Evolutionary conservation across 257 asterid genomes (phyloP).

Genomic region (Ophiorrhiza pumila): DNA sequence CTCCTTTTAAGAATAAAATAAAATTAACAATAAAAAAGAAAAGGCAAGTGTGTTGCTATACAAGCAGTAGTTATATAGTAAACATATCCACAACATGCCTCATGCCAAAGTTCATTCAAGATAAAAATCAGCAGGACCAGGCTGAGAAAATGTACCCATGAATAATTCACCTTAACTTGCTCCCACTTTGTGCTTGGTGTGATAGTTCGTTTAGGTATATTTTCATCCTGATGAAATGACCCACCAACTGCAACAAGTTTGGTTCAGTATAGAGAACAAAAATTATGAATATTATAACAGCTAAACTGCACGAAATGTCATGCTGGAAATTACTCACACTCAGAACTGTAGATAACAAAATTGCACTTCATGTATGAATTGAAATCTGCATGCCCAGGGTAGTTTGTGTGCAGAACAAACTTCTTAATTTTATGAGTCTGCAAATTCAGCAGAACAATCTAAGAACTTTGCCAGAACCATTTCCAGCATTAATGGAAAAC

Average conservation of each 20-base stretch:
- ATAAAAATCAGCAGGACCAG: neutral
- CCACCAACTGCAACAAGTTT: conserved; percentile 41
- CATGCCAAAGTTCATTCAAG: neutral
- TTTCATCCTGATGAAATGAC: conserved; percentile 42
- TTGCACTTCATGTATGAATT: conserved; percentile 84
- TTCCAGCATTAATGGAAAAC: neutral
- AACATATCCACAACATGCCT: neutral
- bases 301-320: neutral
- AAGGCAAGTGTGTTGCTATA: neutral
- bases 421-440: conserved; percentile 78
- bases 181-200: conserved; percentile 81
- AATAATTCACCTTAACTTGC: conserved; percentile 63
- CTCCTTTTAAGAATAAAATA: no score
- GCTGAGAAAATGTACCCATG: neutral
- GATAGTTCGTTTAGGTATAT: conserved; percentile 37
- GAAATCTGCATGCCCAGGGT: conserved; percentile 92
- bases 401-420: conserved; percentile 80
- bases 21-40: neutral
- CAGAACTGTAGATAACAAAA: conserved; percentile 51
- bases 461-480: neutral
- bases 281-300: neutral
- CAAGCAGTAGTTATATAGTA: neutral
- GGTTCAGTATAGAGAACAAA: neutral
- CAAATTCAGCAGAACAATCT: conserved; percentile 19
- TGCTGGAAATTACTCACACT: conserved; percentile 36